Conservation (phyloP, 345 rosid genomes). For the Kandelia obovata region DNA sequence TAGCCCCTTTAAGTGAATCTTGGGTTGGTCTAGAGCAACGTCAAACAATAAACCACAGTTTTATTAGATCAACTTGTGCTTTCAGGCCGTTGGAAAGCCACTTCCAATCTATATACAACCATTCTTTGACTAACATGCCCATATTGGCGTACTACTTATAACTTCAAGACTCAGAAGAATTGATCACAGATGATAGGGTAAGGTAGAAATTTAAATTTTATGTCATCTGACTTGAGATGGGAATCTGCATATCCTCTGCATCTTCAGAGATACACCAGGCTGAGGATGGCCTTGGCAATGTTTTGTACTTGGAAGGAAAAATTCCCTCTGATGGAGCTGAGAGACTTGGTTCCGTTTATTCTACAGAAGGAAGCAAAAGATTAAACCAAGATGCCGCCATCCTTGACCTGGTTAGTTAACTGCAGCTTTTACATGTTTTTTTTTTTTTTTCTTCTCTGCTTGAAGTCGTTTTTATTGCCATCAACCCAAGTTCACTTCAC, state of each 20-base stretch:
- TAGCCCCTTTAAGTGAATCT: conserved; percentile 59
- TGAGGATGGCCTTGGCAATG: conserved; percentile 24
- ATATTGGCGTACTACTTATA: conserved; percentile 16
- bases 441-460: background rate
- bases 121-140: conserved; percentile 23
- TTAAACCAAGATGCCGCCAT: conserved; percentile 78
- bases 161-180: conserved; percentile 18
- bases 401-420: conserved; percentile 45
- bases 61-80: conserved; percentile 31
- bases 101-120: conserved; percentile 7
- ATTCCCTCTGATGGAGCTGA: conserved; percentile 14
- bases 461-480: background rate
- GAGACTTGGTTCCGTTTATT: conserved; percentile 47
- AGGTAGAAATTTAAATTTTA: background rate
- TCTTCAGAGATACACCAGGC: conserved; percentile 41
- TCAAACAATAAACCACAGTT: conserved; percentile 16
- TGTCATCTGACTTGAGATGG: conserved; percentile 28
- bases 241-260: conserved; percentile 50
- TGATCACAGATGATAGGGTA: conserved; percentile 15
- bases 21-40: conserved; percentile 39
- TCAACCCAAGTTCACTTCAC: background rate
- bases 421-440: background rate
- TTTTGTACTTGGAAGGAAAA: conserved; percentile 13
- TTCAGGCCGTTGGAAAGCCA: conserved; percentile 38
- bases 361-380: conserved; percentile 70